Evolutionary conservation across 2,329 filamentous ascomycete species (phyloP).

Genomic region (Diplodia mutila): DNA sequence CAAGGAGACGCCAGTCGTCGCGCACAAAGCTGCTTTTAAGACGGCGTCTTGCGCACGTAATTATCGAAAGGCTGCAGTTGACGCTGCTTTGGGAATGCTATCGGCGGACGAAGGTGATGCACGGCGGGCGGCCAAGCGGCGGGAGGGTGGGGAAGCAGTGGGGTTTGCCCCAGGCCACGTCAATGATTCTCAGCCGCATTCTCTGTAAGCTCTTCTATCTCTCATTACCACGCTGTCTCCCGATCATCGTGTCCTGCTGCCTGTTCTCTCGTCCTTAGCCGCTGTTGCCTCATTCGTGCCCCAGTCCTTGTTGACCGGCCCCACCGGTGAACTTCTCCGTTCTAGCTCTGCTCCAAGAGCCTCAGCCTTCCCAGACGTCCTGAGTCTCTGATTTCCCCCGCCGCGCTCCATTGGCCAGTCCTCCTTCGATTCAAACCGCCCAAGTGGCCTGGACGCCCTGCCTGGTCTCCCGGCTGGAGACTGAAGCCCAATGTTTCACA

Average conservation of each 20-base stretch:
- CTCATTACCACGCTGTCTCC: neutral
- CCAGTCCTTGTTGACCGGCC: neutral
- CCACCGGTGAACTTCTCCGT: neutral
- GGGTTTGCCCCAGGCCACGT: slow-evolving; percentile 13
- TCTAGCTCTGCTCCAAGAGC: neutral
- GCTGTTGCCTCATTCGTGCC: neutral
- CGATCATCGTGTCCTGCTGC: slow-evolving; percentile 3
- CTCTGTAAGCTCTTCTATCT: neutral
- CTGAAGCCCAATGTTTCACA: neutral
- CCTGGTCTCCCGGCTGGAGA: neutral
- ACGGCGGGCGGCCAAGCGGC: neutral
- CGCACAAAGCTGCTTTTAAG: neutral
- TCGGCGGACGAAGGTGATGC: neutral
- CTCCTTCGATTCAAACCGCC: neutral
- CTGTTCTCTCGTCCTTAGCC: neutral
- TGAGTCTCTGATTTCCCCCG: neutral
- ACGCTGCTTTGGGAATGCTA: slow-evolving; percentile 9
- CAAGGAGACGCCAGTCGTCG: neutral
- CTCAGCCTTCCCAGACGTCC: neutral
- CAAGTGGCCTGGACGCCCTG: neutral
- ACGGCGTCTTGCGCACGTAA: neutral
- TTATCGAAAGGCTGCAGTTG: neutral
- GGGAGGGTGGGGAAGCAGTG: neutral
- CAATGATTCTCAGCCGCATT: slow-evolving; percentile 12
- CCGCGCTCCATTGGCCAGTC: neutral